phyloP scores from a whole-genome alignment of 352 stramenopile genomes.

The Plasmopara halstedii region DNA sequence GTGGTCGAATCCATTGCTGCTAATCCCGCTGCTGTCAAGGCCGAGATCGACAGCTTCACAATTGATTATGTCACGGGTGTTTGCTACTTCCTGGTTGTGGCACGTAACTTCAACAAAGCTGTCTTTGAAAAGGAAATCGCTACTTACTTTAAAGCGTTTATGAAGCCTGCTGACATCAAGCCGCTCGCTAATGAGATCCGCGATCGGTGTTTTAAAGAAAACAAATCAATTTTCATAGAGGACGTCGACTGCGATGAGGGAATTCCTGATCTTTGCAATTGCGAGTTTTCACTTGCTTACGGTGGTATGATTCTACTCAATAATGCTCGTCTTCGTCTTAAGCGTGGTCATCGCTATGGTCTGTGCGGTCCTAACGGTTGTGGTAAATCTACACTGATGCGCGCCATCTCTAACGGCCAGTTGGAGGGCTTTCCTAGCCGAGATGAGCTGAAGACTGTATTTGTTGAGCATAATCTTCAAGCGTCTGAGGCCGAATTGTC shows the following conservation, averaged over 20 bases:
- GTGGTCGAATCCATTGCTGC: constrained; percentile 74
- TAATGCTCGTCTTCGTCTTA: constrained; percentile 86
- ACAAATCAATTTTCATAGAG: constrained; percentile 89
- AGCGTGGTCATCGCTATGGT: constrained; percentile 90
- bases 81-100: constrained; percentile 80
- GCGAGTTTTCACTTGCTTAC: constrained; percentile 97
- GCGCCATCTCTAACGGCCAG: constrained; percentile 93
- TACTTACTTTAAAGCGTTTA: constrained; percentile 85
- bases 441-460: constrained; percentile 93
- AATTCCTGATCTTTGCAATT: constrained; percentile 98
- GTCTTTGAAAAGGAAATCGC: constrained; percentile 91
- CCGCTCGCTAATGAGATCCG: constrained; percentile 63
- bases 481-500: constrained; percentile 78
- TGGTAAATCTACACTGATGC: constrained; percentile 96
- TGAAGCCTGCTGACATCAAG: constrained; percentile 56
- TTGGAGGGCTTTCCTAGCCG: constrained; percentile 95
- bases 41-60: constrained; percentile 82
- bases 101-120: constrained; percentile 91
- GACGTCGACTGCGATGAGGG: constrained; percentile 96
- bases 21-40: constrained; percentile 75
- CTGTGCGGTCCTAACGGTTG: constrained; percentile 90
- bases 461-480: constrained; percentile 97
- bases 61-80: constrained; percentile 86
- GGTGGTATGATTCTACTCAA: constrained; percentile 90
- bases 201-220: constrained; percentile 85